phyloP scores from a whole-genome alignment of 169 alveolate species.

The Sarcocystis neurona region DNA sequence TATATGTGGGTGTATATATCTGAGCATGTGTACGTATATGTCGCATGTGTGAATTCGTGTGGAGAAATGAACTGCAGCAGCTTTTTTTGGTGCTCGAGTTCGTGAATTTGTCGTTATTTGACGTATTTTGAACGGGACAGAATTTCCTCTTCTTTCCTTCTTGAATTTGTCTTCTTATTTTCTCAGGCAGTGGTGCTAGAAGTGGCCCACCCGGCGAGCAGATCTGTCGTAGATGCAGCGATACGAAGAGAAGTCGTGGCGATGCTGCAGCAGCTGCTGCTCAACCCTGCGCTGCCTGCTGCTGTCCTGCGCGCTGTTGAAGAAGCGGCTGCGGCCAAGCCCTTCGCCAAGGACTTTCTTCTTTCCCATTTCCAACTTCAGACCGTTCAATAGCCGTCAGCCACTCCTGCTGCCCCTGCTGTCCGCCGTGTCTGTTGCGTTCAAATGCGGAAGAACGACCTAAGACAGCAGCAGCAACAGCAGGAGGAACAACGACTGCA shows the following conservation, averaged over 20 bases:
- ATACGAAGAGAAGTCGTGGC: not conserved
- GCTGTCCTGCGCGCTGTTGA: not conserved
- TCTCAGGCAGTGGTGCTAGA: conserved; percentile 26
- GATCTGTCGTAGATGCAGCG: not conserved
- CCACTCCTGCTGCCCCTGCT: too few species aligned
- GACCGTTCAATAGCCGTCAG: too few species aligned
- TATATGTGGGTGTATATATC: too few species aligned
- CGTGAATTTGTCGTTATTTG: not conserved
- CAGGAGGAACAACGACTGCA: too few species aligned
- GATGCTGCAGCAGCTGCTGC: conserved; percentile 26
- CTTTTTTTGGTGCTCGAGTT: not conserved
- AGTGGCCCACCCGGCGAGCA: conserved; percentile 1
- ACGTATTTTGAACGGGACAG: too few species aligned
- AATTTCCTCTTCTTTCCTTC: too few species aligned
- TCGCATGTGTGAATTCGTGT: not conserved
- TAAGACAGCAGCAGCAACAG: too few species aligned
- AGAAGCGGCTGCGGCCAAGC: conserved; percentile 33
- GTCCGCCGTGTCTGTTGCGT: too few species aligned
- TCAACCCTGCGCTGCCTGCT: conserved; percentile 25
- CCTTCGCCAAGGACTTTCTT: conserved; percentile 9
- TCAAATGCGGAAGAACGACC: too few species aligned
- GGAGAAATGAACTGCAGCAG: not conserved
- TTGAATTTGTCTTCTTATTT: not conserved
- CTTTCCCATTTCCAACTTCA: too few species aligned
- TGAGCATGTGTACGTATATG: not conserved